Conservation (phyloP, 2,329 filamentous ascomycete genomes). For the Trichoderma koningii region DNA sequence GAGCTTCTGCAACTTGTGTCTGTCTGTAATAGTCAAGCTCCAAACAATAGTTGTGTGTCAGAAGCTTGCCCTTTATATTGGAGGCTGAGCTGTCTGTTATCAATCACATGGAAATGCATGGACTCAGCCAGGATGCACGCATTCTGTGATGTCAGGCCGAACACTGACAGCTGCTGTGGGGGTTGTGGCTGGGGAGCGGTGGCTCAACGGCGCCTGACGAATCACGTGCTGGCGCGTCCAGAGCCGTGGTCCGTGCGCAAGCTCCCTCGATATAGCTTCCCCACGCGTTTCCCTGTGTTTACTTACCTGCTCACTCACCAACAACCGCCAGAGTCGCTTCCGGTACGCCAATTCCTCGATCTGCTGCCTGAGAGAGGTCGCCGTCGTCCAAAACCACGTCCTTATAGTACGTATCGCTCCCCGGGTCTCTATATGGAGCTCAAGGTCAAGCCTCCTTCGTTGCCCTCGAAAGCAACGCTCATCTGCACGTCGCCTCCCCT, state of each 20-base stretch:
- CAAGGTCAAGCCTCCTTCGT: constrained; percentile 49
- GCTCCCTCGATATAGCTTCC: constrained; percentile 11
- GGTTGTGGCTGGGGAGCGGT: too few species aligned
- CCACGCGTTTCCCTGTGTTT: constrained; percentile 21
- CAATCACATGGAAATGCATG: neutral
- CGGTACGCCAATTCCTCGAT: constrained; percentile 23
- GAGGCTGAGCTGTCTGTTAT: neutral
- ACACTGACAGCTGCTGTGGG: neutral
- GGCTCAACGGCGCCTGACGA: too few species aligned
- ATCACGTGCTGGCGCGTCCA: constrained; percentile 29
- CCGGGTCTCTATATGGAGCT: constrained; percentile 1
- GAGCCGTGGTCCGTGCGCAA: constrained; percentile 16
- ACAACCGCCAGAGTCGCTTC: constrained; percentile 20
- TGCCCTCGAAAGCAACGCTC: constrained; percentile 30
- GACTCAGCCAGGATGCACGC: too few species aligned
- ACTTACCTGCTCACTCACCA: neutral
- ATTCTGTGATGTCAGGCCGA: neutral
- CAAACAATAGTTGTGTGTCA: too few species aligned
- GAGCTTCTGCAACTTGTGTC: too few species aligned
- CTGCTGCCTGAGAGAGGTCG: constrained; percentile 20
- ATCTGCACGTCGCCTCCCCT: constrained; percentile 70
- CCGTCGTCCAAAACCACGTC: neutral
- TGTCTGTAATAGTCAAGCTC: too few species aligned
- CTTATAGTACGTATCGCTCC: constrained; percentile 4
- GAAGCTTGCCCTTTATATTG: neutral